These are phyloP conservation scores for Diutina pseudorugosa DNA, from an alignment of 1,139 yeast species.

Conservation along the genomic window DNA sequence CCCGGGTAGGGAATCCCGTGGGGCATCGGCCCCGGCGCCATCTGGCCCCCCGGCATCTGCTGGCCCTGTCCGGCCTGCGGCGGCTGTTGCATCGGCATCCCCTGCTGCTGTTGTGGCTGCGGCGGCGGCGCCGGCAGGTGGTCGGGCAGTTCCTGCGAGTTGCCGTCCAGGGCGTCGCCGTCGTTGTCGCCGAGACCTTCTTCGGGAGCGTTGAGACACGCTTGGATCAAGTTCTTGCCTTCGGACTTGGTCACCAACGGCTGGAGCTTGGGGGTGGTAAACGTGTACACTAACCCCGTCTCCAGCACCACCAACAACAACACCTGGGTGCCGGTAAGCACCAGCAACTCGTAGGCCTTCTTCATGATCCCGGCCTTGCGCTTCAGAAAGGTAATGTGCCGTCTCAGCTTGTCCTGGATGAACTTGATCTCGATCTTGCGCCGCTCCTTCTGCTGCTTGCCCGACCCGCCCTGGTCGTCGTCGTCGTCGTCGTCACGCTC, in stretches of 20 bases:
- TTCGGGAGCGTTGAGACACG: slow-evolving; percentile 92
- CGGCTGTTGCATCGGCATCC: slow-evolving; percentile 10
- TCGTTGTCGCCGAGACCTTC: slow-evolving; percentile 48
- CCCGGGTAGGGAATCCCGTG: slow-evolving; percentile 33
- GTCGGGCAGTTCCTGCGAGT: slow-evolving; percentile 29
- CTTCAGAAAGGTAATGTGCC: slow-evolving; percentile 94
- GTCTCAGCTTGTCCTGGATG: slow-evolving; percentile 92
- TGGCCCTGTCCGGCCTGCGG: slow-evolving; percentile 14
- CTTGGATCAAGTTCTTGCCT: slow-evolving; percentile 93
- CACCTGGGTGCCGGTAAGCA: slow-evolving; percentile 94
- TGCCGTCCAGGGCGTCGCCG: slow-evolving; percentile 47
- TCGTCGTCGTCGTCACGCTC: slow-evolving; percentile 59
- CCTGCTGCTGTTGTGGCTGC: slow-evolving; percentile 18
- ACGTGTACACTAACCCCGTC: slow-evolving; percentile 96
- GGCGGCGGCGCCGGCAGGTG: slow-evolving; percentile 24
- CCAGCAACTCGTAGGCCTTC: slow-evolving; percentile 92
- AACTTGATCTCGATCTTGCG: slow-evolving; percentile 95
- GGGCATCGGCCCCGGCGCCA: slow-evolving; percentile 38
- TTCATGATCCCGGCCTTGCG: slow-evolving; percentile 99
- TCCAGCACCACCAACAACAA: slow-evolving; percentile 87
- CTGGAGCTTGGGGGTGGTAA: slow-evolving; percentile 94
- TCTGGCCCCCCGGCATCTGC: slow-evolving; percentile 19
- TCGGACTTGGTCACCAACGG: slow-evolving; percentile 95
- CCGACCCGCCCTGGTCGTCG: slow-evolving; percentile 39
- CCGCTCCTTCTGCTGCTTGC: slow-evolving; percentile 62